Conservation (phyloP, 768 basidiomycete species). For the Suillus alpinus region DNA sequence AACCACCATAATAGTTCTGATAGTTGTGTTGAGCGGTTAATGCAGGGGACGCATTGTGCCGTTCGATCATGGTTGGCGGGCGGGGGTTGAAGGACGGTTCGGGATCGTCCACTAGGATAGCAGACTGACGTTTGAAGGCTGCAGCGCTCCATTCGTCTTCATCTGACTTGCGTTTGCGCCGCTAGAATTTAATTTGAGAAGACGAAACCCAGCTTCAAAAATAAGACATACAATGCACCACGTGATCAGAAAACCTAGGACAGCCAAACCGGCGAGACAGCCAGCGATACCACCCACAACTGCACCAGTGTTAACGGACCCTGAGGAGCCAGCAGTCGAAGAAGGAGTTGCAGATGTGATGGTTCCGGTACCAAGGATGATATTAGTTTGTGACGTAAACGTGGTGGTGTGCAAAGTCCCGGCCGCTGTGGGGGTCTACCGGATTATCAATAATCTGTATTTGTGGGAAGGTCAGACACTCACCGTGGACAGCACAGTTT, state of each 20-base stretch:
- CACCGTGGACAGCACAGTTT: neutral
- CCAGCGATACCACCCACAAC: slow-evolving; percentile 45
- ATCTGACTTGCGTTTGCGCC: slow-evolving; percentile 38
- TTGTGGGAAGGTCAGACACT: neutral
- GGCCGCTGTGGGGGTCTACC: neutral
- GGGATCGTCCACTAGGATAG: slow-evolving; percentile 53
- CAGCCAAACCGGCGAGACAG: slow-evolving; percentile 41
- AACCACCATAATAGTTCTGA: slow-evolving; percentile 26
- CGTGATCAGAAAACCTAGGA: slow-evolving; percentile 37
- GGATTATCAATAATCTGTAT: neutral
- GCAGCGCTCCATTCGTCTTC: slow-evolving; percentile 49
- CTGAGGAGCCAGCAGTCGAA: slow-evolving; percentile 32
- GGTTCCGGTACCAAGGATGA: slow-evolving; percentile 4
- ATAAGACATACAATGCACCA: slow-evolving; percentile 44
- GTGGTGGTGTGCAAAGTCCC: neutral
- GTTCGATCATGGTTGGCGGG: slow-evolving; percentile 66
- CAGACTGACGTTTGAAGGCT: slow-evolving; percentile 63
- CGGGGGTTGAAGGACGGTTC: slow-evolving; percentile 47
- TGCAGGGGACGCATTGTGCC: slow-evolving; percentile 35
- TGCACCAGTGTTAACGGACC: slow-evolving; percentile 29
- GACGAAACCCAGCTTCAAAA: neutral
- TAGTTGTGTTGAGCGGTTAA: slow-evolving; percentile 18
- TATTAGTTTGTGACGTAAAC: neutral
- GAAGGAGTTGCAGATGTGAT: slow-evolving; percentile 23
- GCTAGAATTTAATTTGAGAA: slow-evolving; percentile 27